Evolutionary conservation across 805 yeast genomes (phyloP).

Genomic region (Lipomyces oligophaga): DNA sequence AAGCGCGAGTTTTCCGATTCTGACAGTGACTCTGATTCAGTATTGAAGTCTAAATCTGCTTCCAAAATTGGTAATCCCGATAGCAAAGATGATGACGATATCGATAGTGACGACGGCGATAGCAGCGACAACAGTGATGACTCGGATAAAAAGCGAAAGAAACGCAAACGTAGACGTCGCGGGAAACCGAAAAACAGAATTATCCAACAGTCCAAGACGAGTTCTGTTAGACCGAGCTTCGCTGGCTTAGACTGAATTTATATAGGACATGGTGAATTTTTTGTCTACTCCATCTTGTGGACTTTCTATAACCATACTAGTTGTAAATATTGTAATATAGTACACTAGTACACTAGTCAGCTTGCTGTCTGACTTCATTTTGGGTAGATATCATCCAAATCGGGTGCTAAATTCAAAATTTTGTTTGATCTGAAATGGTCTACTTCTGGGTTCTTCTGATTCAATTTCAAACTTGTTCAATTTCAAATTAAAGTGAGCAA

Average conservation of each 20-base stretch:
- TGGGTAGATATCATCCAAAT: too few relatives aligned
- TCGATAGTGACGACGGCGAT: conserved; percentile 42
- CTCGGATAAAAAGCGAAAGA: conserved; percentile 35
- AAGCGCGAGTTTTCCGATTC: conserved; percentile 15
- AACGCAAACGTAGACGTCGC: conserved; percentile 16
- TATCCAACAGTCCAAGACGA: conserved; percentile 23
- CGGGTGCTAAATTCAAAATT: too few relatives aligned
- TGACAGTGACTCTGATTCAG: conserved; percentile 16
- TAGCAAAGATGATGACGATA: conserved; percentile 39
- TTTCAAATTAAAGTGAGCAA: too few relatives aligned
- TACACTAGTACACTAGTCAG: too few relatives aligned
- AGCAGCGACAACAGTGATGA: conserved; percentile 46
- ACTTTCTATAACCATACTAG: too few relatives aligned
- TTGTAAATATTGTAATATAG: too few relatives aligned
- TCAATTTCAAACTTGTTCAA: too few relatives aligned
- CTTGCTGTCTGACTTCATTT: too few relatives aligned
- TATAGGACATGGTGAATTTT: too few relatives aligned
- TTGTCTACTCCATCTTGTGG: too few relatives aligned
- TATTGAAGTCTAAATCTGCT: not conserved
- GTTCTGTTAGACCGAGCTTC: conserved; percentile 3
- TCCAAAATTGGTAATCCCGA: conserved; percentile 37
- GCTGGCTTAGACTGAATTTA: conserved; percentile 15
- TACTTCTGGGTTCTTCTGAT: too few relatives aligned
- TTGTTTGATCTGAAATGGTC: too few relatives aligned
- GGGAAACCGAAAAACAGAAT: conserved; percentile 32